Percentiles rank a stretch among this genome's conserved stretches.
These are phyloP conservation scores for Oryza punctata DNA, from an alignment of 176 grass and related monocot genomes.

Conservation along the genomic window DNA sequence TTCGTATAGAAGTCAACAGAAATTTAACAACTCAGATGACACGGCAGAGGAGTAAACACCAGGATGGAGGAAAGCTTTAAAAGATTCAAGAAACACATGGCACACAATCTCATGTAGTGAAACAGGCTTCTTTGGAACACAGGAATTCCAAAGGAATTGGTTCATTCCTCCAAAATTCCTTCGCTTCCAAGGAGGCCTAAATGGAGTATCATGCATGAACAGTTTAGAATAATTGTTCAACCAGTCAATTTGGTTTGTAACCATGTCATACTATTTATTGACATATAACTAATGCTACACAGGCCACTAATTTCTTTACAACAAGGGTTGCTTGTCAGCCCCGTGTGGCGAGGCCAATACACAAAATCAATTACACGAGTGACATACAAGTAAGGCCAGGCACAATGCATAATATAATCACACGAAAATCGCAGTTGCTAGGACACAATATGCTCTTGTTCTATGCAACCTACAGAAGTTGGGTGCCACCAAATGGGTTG, in stretches of 20 bases:
- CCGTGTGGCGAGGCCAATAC: slow-evolving; percentile 50
- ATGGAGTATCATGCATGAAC: background rate
- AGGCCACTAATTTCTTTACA: slow-evolving; percentile 62
- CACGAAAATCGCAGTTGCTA: slow-evolving; percentile 62
- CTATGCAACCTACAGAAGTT: slow-evolving; percentile 57
- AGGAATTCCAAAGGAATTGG: too few relatives aligned
- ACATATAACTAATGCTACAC: slow-evolving; percentile 43
- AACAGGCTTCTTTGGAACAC: too few relatives aligned
- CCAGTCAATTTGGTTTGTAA: slow-evolving; percentile 14
- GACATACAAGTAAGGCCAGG: slow-evolving; percentile 40
- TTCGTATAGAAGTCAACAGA: background rate
- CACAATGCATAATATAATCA: slow-evolving; percentile 56
- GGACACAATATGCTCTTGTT: slow-evolving; percentile 34
- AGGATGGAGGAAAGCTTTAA: background rate
- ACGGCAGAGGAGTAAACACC: background rate
- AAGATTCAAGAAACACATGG: background rate
- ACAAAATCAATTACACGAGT: slow-evolving; percentile 40
- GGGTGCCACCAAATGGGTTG: slow-evolving; percentile 61
- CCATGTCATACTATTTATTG: slow-evolving; percentile 50
- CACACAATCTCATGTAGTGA: background rate
- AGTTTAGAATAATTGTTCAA: background rate
- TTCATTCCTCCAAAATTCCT: too few relatives aligned
- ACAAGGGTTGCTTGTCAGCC: slow-evolving; percentile 47
- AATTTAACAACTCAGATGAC: background rate
- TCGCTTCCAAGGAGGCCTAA: background rate